Base-by-base conservation (phyloP, 768 basidiomycete species). In the Lentinula raphanica region DNA sequence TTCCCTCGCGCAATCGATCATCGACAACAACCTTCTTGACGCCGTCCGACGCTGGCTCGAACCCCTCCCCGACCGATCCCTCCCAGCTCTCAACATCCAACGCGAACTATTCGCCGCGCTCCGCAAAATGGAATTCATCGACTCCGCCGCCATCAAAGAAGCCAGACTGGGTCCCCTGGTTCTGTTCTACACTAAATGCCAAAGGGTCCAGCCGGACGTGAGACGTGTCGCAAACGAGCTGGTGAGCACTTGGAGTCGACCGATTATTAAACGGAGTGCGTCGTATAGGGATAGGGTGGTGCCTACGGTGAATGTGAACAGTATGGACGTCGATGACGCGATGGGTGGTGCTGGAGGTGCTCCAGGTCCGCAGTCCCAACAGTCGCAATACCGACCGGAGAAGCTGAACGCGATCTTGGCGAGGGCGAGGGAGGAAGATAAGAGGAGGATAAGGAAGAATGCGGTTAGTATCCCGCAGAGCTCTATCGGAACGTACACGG, bases 51-150 rank as follows among this genome's bases (percentile, higher is more conserved):
- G 84, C 36, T 99, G 93, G 92, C 84, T 99, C 2, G 97, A 98
- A 65, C 97, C 97, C 0, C 85, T 98, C 15, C 90, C 89, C 0
- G 93, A 97, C 73, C 84, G 84, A 56, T 95, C 94, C 1, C 81
- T 99, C 3, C 97, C 97, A 0, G 93, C 94, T 3, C 80, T 98
- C 54, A 96, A 95, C 71, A 98, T 99, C 66, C 97, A 98, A 69
- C 86, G 87, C 46, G 90, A 94, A 54, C 86, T 98, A 63, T 93
- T 98, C 73, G 80, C 83, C 31, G 81, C 87, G 54, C 76, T 99
- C 9, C 79, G 78, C 61, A 92, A 88, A 76, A 92, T 98, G 88
- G 88, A 91, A 62, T 90, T 90, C 65, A 94, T 98, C 67, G 96
- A 98, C 72, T 86, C 86, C 31, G 72, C 85, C 19, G 91, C 92